Evolutionary conservation across 1,284 basidiomycete genomes (phyloP).

Genomic region (Exobasidium cylindrosporum): DNA sequence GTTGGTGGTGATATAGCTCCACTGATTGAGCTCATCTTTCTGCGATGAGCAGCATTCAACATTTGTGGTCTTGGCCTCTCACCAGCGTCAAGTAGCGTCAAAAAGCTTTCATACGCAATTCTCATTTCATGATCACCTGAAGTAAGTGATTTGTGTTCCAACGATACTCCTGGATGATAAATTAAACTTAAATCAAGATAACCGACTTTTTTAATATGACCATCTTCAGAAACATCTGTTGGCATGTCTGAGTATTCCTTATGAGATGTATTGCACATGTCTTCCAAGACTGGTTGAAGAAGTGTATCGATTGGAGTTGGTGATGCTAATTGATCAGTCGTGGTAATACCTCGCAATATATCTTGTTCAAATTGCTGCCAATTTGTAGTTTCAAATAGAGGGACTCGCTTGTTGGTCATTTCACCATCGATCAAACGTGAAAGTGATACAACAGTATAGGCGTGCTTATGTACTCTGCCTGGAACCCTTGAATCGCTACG

Average conservation of each 20-base stretch:
- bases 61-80: conserved; percentile 28
- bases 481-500: conserved; percentile 39
- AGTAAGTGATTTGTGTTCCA: conserved; percentile 31
- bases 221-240: neutral
- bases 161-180: conserved; percentile 37
- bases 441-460: conserved; percentile 32
- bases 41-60: conserved; percentile 13
- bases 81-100: conserved; percentile 31
- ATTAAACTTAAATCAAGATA: conserved; percentile 40
- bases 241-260: neutral
- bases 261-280: conserved; percentile 20
- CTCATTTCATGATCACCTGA: conserved; percentile 44
- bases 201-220: conserved; percentile 24
- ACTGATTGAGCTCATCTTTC: neutral
- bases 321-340: conserved; percentile 21
- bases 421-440: conserved; percentile 34
- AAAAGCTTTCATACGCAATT: conserved; percentile 36
- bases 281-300: conserved; percentile 32
- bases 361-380: conserved; percentile 38
- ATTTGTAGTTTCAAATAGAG: conserved; percentile 31
- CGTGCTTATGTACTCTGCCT: conserved; percentile 32
- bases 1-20: too few relatives aligned
- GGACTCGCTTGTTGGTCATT: conserved; percentile 6
- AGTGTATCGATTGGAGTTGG: conserved; percentile 8
- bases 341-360: conserved; percentile 28